Percentiles rank a stretch among this genome's conserved stretches.
Evolutionary conservation across 2,329 filamentous ascomycete genomes (phyloP).

Genomic region (Apiospora aurea): DNA sequence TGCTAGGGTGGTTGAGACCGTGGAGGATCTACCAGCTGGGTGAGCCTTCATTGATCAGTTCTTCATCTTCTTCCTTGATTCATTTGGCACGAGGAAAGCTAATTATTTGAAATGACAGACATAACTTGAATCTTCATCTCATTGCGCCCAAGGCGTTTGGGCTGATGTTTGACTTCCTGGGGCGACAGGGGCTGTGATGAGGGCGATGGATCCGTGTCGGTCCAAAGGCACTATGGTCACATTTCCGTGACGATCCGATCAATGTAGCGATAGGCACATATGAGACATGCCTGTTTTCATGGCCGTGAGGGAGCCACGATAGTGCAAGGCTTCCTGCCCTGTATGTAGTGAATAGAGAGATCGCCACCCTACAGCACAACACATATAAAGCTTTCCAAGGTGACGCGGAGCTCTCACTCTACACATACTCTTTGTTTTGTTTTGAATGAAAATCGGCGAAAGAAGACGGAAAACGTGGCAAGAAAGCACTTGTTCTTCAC

Average conservation of each 20-base stretch:
- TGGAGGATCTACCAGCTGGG: constrained; percentile 41
- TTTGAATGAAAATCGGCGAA: neutral
- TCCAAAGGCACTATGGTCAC: neutral
- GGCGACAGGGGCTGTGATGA: constrained; percentile 33
- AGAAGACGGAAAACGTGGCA: neutral
- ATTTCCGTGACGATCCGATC: neutral
- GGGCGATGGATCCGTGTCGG: neutral
- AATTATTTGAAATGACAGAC: constrained; percentile 28
- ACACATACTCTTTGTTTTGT: neutral
- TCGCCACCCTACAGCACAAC: neutral
- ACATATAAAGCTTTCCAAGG: neutral
- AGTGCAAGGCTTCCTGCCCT: neutral
- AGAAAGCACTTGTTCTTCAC: neutral
- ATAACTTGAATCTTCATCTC: constrained; percentile 40
- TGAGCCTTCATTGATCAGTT: constrained; percentile 30
- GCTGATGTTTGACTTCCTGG: constrained; percentile 38
- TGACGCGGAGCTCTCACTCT: neutral
- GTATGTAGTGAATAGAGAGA: neutral
- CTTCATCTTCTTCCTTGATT: neutral
- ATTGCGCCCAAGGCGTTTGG: constrained; percentile 38
- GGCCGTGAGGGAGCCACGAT: too few species aligned
- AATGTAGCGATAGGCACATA: too few species aligned
- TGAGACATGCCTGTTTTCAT: neutral
- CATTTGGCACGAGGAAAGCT: too few species aligned
- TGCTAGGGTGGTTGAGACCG: constrained; percentile 34